Percentiles rank a stretch among this genome's conserved stretches.
Conservation (phyloP, 495 filamentous ascomycete species). For the Aspergillus kassunensis region DNA sequence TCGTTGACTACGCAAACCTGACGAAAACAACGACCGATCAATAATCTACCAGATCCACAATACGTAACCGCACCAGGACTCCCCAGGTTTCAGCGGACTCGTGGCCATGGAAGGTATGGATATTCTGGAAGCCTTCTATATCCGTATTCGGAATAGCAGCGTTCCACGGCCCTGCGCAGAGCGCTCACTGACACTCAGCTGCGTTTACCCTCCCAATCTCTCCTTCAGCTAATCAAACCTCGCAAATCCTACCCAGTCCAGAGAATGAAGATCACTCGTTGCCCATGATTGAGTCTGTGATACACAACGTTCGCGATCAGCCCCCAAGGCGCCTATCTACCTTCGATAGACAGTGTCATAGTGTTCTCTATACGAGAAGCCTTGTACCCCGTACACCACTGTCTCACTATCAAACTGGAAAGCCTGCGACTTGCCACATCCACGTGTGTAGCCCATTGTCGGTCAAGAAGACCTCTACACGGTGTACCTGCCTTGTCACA, state of each 20-base stretch:
- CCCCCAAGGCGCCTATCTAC: no score
- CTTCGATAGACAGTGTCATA: not conserved
- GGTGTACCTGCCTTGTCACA: not conserved
- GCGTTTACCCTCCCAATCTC: no score
- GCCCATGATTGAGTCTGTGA: not conserved
- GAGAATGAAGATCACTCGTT: not conserved
- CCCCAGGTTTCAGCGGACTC: not conserved
- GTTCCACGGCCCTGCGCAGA: not conserved
- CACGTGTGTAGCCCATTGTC: not conserved
- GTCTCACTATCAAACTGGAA: no score
- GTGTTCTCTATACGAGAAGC: not conserved
- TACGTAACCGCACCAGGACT: not conserved
- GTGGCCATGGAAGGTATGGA: not conserved
- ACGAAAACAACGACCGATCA: no score
- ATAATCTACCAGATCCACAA: no score
- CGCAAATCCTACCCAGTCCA: not conserved
- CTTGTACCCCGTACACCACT: no score
- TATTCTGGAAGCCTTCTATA: constrained; percentile 1
- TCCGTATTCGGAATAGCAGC: not conserved
- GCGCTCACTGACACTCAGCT: no score
- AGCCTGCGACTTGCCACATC: no score
- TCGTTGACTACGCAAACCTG: not conserved
- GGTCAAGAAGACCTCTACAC: not conserved
- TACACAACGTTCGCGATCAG: no score
- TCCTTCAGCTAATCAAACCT: not conserved